phyloP scores from a whole-genome alignment of 257 asterid genomes.

The Solanum infundibuliforme region DNA sequence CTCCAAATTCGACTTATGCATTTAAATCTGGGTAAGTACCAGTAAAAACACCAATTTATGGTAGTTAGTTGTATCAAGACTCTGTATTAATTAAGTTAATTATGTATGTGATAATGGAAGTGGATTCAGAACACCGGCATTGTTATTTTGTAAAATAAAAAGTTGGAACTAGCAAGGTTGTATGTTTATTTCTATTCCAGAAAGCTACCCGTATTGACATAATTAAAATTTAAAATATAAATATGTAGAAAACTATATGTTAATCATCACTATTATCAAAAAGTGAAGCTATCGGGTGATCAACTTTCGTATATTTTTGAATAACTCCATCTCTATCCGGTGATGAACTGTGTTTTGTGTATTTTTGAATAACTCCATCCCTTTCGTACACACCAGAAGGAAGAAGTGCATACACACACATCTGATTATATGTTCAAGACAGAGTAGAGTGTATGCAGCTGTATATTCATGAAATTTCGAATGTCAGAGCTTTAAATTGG shows the following conservation, averaged over 20 bases:
- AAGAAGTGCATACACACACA: background rate
- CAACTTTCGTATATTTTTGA: background rate
- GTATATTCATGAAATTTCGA: background rate
- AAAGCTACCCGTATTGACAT: background rate
- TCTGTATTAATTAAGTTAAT: background rate
- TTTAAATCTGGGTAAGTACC: too few species aligned
- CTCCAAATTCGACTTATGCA: background rate
- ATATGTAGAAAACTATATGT: background rate
- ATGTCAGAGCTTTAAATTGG: background rate
- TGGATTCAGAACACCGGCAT: background rate
- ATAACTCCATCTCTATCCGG: too few species aligned
- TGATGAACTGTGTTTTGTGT: too few species aligned
- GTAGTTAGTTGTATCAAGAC: background rate
- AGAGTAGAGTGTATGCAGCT: background rate
- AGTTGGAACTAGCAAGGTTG: background rate
- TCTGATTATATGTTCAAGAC: background rate
- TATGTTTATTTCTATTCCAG: background rate
- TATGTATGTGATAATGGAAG: background rate
- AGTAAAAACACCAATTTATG: background rate
- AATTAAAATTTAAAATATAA: background rate
- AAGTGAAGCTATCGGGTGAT: background rate
- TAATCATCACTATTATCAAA: background rate
- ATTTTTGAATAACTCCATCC: too few species aligned
- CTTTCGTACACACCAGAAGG: background rate
- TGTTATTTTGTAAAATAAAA: background rate